These are phyloP conservation scores for Wickerhamiella allomyrinae DNA, from an alignment of 805 yeast genomes.

Conservation along the genomic window DNA sequence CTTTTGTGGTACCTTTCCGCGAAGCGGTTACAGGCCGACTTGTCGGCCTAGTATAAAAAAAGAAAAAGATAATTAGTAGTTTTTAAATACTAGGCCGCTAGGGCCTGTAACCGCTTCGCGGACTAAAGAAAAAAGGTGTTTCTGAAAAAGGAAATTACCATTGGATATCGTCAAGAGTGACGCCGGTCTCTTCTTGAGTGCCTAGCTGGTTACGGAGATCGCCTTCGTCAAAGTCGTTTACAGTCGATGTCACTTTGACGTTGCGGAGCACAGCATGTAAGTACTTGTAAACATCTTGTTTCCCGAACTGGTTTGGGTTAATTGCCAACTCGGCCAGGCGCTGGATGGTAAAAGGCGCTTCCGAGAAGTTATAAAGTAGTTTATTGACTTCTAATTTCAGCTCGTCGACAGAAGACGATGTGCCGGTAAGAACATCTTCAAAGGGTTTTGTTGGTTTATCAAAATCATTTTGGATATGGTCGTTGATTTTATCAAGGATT, in stretches of 20 bases:
- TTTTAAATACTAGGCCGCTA: no score
- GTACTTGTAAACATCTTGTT: constrained; percentile 13
- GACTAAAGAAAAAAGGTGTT: not conserved
- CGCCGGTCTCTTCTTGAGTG: constrained; percentile 8
- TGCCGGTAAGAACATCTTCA: constrained; percentile 15
- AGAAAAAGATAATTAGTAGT: no score
- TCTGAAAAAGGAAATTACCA: not conserved
- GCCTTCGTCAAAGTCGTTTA: constrained; percentile 14
- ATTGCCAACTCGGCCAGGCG: constrained; percentile 25
- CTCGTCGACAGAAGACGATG: constrained; percentile 7
- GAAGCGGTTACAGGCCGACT: no score
- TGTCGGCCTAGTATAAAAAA: no score
- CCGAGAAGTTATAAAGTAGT: constrained; percentile 7
- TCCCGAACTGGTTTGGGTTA: constrained; percentile 18
- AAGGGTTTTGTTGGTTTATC: constrained; percentile 5
- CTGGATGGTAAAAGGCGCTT: constrained; percentile 29
- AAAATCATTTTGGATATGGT: constrained; percentile 4
- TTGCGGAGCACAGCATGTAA: constrained; percentile 14
- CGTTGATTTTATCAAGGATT: constrained; percentile 1
- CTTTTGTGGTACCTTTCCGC: no score
- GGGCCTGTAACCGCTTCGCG: no score
- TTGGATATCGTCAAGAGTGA: constrained; percentile 16
- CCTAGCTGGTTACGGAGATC: constrained; percentile 2
- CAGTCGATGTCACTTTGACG: constrained; percentile 9
- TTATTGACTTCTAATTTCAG: constrained; percentile 4